Evolutionary conservation across 1,284 basidiomycete species (phyloP), one percentile per base, ranked within the genome.

Genomic region (Bjerkandera adusta): DNA sequence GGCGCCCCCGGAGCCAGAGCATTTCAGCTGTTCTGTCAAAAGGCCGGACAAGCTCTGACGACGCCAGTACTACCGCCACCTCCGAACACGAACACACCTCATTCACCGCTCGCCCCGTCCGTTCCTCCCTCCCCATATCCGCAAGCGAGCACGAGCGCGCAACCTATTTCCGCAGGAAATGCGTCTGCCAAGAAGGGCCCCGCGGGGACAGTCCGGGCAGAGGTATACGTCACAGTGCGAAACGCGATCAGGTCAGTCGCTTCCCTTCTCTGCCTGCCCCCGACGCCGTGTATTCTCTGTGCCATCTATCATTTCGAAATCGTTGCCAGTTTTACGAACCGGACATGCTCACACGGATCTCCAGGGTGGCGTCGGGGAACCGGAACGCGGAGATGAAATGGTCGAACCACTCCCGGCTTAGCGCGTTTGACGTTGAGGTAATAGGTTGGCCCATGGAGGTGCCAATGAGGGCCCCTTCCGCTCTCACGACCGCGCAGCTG

Each of bases 371-470:
- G 8, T 80, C 78, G 50, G 81, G 81, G 8, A 61, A 77, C 12
- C 76, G 77, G 3, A 79, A 71, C 48, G 82, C 83, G 18, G 83
- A 85, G 54, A 85, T 85, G 83, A 83, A 79, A 61, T 85, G 83
- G 83, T 77, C 77, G 3, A 82, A 81, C 56, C 81, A 76, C 45
- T 72, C 77, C 21, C 70, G 75, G 40, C 61, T 85, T 25, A 52
- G 54, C 20, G 58, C 64, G 4, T 84, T 81, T 53, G 77, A 77
- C n/a, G 76, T 84, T 22, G 71, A 68, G 36, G 60, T 85, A 30
- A 65, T 76, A 12, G 83, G 83, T 27, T 85, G 83, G 83, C 83
- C 83, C 13, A 48, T 68, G 15, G 64, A 65, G 32, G 70, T 85
- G 20, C 80, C 79, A 5, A 60, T 67, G 20, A 73, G 75, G 51